Conservation (phyloP, 1,284 basidiomycete species). For the Volvariella volvacea region DNA sequence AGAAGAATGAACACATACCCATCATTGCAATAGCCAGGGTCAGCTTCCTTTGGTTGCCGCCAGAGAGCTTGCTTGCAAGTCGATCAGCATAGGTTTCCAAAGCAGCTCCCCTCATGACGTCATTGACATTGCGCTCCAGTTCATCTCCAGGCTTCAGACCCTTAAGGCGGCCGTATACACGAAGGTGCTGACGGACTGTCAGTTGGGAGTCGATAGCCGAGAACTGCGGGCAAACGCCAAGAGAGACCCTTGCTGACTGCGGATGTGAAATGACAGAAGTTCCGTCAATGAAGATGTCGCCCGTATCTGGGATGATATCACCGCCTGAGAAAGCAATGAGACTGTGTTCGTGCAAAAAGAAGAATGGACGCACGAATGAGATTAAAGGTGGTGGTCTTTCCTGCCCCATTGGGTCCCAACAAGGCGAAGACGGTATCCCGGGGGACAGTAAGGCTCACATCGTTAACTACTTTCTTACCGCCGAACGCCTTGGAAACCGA, state of each 20-base stretch:
- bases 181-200: conserved; percentile 71
- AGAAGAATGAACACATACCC: conserved; percentile 32
- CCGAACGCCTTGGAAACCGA: conserved; percentile 61
- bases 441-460: conserved; percentile 65
- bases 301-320: conserved; percentile 52
- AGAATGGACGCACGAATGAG: conserved; percentile 50
- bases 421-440: conserved; percentile 63
- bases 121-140: conserved; percentile 47
- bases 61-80: conserved; percentile 66
- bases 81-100: conserved; percentile 59
- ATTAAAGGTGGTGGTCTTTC: conserved; percentile 75
- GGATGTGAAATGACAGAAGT: conserved; percentile 57
- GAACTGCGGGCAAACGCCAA: conserved; percentile 80
- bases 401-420: conserved; percentile 71
- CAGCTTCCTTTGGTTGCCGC: conserved; percentile 78
- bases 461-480: conserved; percentile 57
- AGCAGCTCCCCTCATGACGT: conserved; percentile 55
- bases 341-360: not conserved
- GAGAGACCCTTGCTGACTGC: conserved; percentile 51
- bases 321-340: conserved; percentile 45
- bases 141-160: conserved; percentile 48
- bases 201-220: conserved; percentile 75
- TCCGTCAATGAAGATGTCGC: conserved; percentile 62
- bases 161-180: conserved; percentile 62
- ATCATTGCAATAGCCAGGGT: conserved; percentile 75